A percentile compares a stretch with the other conserved stretches of the same genome.
Evolutionary conservation across 2,329 filamentous ascomycete species (phyloP).

Genomic region (Pseudogymnoascus sp.): DNA sequence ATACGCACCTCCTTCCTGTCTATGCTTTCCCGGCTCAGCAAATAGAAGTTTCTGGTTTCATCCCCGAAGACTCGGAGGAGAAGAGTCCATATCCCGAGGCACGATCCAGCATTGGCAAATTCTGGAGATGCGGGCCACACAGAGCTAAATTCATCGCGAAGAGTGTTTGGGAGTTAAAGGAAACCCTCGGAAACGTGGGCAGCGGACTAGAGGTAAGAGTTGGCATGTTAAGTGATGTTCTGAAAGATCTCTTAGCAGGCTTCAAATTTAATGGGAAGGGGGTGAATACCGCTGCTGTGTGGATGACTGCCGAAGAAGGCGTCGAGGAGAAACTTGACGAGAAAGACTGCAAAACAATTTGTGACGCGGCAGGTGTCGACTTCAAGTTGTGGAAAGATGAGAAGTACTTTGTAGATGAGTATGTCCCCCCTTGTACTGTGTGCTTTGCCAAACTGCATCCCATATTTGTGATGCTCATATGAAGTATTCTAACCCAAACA

Average conservation of each 20-base stretch:
- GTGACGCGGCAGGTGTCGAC: conserved; percentile 45
- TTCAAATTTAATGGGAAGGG: conserved; percentile 32
- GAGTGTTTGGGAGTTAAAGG: conserved; percentile 66
- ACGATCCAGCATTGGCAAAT: conserved; percentile 54
- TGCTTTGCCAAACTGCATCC: background rate
- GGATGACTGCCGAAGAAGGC: conserved; percentile 67
- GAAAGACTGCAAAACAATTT: conserved; percentile 43
- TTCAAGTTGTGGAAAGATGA: conserved; percentile 66
- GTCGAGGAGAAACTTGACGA: conserved; percentile 64
- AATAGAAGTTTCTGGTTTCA: conserved; percentile 67
- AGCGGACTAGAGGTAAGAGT: conserved; percentile 59
- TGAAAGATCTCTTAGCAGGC: conserved; percentile 49
- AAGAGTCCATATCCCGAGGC: conserved; percentile 63
- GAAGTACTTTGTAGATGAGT: conserved; percentile 77
- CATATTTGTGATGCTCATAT: background rate
- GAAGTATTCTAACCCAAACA: conserved; percentile 28
- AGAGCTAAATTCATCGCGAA: conserved; percentile 66
- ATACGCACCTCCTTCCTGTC: conserved; percentile 63
- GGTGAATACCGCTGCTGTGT: conserved; percentile 53
- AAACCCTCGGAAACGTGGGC: conserved; percentile 48
- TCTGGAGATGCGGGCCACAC: conserved; percentile 68
- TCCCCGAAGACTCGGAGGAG: conserved; percentile 38
- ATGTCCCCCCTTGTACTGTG: conserved; percentile 33
- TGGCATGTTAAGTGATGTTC: conserved; percentile 52
- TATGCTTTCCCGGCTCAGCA: conserved; percentile 65